Percentiles rank a stretch among this genome's conserved stretches.
These are phyloP conservation scores for Tripidium arundinaceum DNA, from an alignment of 202 grass and related monocot genomes.

Conservation along the genomic window DNA sequence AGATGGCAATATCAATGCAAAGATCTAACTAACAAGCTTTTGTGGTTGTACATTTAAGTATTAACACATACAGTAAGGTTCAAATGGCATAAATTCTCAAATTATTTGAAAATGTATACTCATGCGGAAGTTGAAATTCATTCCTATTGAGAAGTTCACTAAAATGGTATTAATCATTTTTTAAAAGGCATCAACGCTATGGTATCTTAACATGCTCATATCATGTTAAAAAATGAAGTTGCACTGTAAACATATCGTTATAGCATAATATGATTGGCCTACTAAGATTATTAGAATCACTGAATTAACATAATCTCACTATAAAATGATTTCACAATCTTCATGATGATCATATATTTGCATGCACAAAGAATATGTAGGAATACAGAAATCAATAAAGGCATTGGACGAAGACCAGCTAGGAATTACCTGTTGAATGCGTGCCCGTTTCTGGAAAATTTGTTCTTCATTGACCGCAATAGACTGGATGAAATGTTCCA, in stretches of 20 bases:
- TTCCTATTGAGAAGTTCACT: not conserved
- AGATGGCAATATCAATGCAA: conserved; percentile 9
- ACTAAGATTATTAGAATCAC: too few relatives aligned
- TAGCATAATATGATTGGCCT: too few relatives aligned
- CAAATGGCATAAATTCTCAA: not conserved
- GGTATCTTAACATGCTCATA: too few relatives aligned
- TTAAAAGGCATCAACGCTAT: too few relatives aligned
- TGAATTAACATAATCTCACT: conserved; percentile 5
- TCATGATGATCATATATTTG: conserved; percentile 12
- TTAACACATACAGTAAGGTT: not conserved
- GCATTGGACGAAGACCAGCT: conserved; percentile 1
- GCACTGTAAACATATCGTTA: too few relatives aligned
- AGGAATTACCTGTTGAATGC: conserved; percentile 87
- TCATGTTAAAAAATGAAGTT: too few relatives aligned
- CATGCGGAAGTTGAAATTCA: not conserved
- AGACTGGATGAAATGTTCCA: conserved; percentile 93
- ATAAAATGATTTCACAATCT: conserved; percentile 3
- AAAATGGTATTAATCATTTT: too few relatives aligned
- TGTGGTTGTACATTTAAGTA: conserved; percentile 15
- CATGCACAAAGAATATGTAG: conserved; percentile 9
- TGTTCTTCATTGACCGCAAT: conserved; percentile 85
- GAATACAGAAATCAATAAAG: conserved; percentile 23
- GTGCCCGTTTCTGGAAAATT: conserved; percentile 94
- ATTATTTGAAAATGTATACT: conserved; percentile 13
- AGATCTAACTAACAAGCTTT: conserved; percentile 9